Evolutionary conservation across 2,329 filamentous ascomycete genomes (phyloP), one percentile per base, ranked within the genome.

Genomic region (Lachnellula arida): DNA sequence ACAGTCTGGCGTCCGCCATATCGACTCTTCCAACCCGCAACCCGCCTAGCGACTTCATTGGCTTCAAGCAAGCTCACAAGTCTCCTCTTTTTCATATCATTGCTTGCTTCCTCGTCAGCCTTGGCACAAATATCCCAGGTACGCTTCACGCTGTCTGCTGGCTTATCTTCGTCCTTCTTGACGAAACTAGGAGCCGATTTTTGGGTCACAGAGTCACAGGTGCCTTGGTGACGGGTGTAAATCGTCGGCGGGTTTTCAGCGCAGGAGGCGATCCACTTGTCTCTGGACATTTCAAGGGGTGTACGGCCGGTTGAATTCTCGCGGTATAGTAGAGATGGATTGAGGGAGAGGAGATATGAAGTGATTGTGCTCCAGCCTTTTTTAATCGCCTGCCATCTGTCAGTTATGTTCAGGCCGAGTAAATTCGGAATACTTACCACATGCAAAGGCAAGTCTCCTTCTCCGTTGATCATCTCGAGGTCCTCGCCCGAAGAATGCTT

Each of bases 231-330:
- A 17, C 14, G 4, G 23, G 14, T 2, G 44, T 6, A 34, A 66
- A 73, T 57, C 3, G 66, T 4, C 1, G 61, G 53, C 5, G 62
- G 55, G 6, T 58, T 39, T 8, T 59, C 53, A 15, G 66, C 60
- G 46, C 56, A 55, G 3, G 62, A 64, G 7, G 72, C 70, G 2
- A 81, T 72, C 57, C 78, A 78, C 1, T 71, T 69, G 51, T 88
- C 84, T 50, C 81, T 74, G 0, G 85, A 82, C 49, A 89, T 72
- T 63, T 94, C 89, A 28, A 79, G 76, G 0, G 89, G 86, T 0
- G 89, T 94, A 15, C 81, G 79, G 1, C 90, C 90, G 0, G 88
- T 88, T 0, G 88, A 82, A 62, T 92, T 92, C 68, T 94, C 90
- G 22, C 85, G 81, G 62, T 81, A 78, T 11, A 91, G 71, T 3